Evolutionary conservation across 371 early-diverging fungal genomes (phyloP).

Genomic region (Parasitella parasitica): DNA sequence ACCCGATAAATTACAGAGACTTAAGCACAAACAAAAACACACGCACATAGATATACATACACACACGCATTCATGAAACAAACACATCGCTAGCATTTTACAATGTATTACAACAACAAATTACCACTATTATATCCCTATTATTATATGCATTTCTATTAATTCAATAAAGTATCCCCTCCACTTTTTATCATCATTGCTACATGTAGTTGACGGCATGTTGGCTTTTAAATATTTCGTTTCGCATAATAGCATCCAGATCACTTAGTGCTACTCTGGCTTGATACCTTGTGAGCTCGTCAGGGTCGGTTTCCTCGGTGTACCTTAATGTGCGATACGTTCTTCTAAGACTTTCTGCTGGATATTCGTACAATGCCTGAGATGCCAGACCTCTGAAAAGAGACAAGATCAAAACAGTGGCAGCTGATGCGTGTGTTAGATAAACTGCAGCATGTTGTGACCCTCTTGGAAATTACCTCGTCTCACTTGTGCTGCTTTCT

Average conservation of each 20-base stretch:
- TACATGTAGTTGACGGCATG: constrained; percentile 9
- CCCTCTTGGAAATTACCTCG: constrained; percentile 42
- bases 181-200: no score
- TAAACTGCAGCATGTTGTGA: not conserved
- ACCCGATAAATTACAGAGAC: not conserved
- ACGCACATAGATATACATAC: not conserved
- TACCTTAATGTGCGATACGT: constrained; percentile 62
- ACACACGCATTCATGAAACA: not conserved
- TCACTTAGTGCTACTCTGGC: constrained; percentile 67
- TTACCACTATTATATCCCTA: not conserved
- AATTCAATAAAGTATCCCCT: not conserved
- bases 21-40: not conserved
- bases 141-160: constrained; percentile 2
- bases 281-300: constrained; percentile 67
- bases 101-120: not conserved
- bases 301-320: constrained; percentile 64
- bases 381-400: constrained; percentile 69
- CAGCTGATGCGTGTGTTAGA: constrained; percentile 37
- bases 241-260: constrained; percentile 58
- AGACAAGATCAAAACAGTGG: constrained; percentile 64
- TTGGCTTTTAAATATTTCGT: constrained; percentile 40
- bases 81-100: not conserved
- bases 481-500: constrained; percentile 60
- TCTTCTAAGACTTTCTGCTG: constrained; percentile 54
- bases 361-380: constrained; percentile 57